Evolutionary conservation across 345 rosid species (phyloP), one percentile per base, ranked within the genome.

Genomic region (Ricinus communis): DNA sequence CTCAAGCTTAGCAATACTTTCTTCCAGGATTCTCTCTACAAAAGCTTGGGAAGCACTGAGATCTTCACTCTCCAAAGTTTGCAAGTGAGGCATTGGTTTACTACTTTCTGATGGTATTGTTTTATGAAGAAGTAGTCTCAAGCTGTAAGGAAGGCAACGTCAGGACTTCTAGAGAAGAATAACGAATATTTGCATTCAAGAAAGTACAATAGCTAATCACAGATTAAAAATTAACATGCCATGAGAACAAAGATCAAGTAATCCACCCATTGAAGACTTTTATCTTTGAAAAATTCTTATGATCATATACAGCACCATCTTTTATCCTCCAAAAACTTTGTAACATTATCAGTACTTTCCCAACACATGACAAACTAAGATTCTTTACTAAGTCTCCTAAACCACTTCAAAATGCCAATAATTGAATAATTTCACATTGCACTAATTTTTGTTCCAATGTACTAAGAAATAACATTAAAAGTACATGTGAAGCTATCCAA

Each of bases 1-100:
- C 76, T 90, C 97, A 80, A 95, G 97, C 84, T 87, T 88, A 68
- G 76, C 71, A 55, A 95, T 82, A 83, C 97, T 95, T 76, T 89
- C 88, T 78, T 89, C 90, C 80, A 95, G 68, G 81, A 95, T 70
- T 81, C 78, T 85, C 85, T 88, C 87, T 41, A 95, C 86, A 77
- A 85, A 84, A 36, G 74, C 84, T 69, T 82, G 76, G 73, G 91
- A 84, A 74, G 87, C 81, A 73, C 68, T 76, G 43, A 89, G 86
- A 70, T 89, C 97, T 76, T 89, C 89, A 49, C 33, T 68, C 59
- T 87, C 89, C 60, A 77, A 70, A 80, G 68, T 66, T 72, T 82
- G 87, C 49, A 78, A 76, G 69, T 80, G 85, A 49, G 68, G 57
- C 41, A 82, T 66, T 58, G 77, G 71, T 78, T 86, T 87, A 72